Conservation (phyloP, 768 basidiomycete genomes). For the Russula virescens region DNA sequence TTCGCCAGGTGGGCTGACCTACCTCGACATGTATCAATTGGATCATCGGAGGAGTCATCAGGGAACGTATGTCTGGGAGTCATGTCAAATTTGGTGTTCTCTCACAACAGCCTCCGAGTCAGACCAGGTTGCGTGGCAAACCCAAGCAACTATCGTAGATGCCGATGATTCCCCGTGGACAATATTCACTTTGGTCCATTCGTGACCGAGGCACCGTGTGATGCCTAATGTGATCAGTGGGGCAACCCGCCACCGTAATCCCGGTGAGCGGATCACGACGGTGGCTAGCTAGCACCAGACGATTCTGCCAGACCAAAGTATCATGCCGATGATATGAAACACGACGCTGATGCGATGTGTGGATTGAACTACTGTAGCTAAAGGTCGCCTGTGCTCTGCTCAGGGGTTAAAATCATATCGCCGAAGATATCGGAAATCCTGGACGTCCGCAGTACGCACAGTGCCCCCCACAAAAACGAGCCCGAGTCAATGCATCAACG, state of each 20-base stretch:
- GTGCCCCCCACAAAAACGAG: not conserved
- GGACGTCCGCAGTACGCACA: not conserved
- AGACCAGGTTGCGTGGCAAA: not conserved
- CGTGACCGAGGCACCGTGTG: not conserved
- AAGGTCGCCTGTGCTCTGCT: not conserved
- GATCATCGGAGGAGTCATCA: conserved; percentile 1
- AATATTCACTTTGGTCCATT: not conserved
- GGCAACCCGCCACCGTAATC: not conserved
- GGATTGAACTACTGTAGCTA: not conserved
- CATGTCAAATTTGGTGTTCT: not conserved
- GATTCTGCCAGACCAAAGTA: not conserved
- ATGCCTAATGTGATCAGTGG: not conserved
- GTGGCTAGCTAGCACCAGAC: not conserved
- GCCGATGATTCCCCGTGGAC: not conserved
- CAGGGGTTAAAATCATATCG: not conserved
- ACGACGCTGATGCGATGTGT: not conserved
- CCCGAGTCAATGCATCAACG: not conserved
- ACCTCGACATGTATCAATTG: not conserved
- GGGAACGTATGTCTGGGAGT: not conserved
- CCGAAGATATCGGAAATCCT: conserved; percentile 4
- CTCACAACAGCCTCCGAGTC: not conserved
- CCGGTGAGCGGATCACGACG: conserved; percentile 5
- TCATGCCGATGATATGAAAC: not conserved
- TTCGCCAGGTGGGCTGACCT: not conserved
- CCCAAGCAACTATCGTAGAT: conserved; percentile 9